Evolutionary conservation across 2,329 filamentous ascomycete genomes (phyloP).

Genomic region (Neocucurbitaria cava): DNA sequence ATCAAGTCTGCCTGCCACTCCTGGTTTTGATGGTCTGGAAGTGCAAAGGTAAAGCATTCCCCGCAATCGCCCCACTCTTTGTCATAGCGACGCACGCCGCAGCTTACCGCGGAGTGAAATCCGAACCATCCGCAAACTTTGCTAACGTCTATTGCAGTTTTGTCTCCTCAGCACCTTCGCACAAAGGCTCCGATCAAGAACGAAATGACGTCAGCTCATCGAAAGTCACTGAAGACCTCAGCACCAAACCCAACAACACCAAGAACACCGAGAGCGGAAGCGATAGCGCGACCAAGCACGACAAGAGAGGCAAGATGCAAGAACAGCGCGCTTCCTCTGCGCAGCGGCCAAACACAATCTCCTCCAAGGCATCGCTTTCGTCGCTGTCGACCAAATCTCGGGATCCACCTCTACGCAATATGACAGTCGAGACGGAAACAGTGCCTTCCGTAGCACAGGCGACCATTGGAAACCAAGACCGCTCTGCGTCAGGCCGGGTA

Average conservation of each 20-base stretch:
- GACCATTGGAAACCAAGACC: conserved; percentile 68
- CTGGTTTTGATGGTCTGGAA: conserved; percentile 55
- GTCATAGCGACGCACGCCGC: conserved; percentile 34
- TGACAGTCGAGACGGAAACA: conserved; percentile 98
- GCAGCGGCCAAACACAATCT: conserved; percentile 55
- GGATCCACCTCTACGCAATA: conserved; percentile 82
- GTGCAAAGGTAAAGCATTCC: conserved; percentile 40
- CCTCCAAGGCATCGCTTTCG: conserved; percentile 72
- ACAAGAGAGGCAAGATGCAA: conserved; percentile 40
- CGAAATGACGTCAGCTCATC: conserved; percentile 54
- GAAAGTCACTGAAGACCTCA: conserved; percentile 57
- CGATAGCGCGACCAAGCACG: conserved; percentile 61
- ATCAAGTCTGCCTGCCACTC: conserved; percentile 75
- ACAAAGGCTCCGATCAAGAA: conserved; percentile 43
- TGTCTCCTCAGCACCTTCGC: conserved; percentile 20
- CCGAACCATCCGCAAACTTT: conserved; percentile 21
- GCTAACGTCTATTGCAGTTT: conserved; percentile 30
- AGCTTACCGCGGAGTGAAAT: conserved; percentile 24
- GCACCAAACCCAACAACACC: conserved; percentile 49
- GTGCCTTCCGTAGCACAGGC: conserved; percentile 89
- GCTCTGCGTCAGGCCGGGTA: conserved; percentile 64
- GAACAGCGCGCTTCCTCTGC: conserved; percentile 56
- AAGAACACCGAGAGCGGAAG: conserved; percentile 65
- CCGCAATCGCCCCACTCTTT: conserved; percentile 38
- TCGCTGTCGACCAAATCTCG: conserved; percentile 73